phyloP scores from a whole-genome alignment of 2,329 filamentous ascomycete genomes.

The Epichloe hybrida region DNA sequence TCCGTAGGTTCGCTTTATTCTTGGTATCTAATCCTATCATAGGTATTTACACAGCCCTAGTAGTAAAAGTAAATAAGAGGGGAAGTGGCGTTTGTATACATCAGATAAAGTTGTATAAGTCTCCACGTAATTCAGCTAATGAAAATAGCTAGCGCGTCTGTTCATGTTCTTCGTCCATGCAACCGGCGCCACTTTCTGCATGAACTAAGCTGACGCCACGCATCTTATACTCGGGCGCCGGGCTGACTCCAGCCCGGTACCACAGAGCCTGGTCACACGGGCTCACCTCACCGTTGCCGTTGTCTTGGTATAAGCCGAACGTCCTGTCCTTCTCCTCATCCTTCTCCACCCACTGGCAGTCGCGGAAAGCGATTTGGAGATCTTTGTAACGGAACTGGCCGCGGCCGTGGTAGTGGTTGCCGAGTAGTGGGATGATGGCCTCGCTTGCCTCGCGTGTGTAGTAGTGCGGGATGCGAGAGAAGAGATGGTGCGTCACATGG shows the following conservation, averaged over 20 bases:
- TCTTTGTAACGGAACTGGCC: neutral
- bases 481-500: constrained; percentile 48
- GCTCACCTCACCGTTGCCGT: neutral
- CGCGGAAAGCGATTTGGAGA: neutral
- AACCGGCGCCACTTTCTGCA: too few relatives aligned
- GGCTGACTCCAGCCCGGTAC: neutral
- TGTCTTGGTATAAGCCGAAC: neutral
- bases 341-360: neutral
- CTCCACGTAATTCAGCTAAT: too few relatives aligned
- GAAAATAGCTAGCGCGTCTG: too few relatives aligned
- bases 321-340: neutral
- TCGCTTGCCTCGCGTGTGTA: constrained; percentile 39
- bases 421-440: constrained; percentile 80
- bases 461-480: constrained; percentile 29
- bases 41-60: too few relatives aligned
- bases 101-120: too few relatives aligned
- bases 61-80: too few relatives aligned
- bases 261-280: neutral
- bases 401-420: constrained; percentile 61
- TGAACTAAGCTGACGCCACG: too few relatives aligned
- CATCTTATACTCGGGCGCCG: neutral
- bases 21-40: too few relatives aligned
- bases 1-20: too few relatives aligned
- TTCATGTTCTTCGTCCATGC: too few relatives aligned
- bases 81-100: too few relatives aligned